Conservation (phyloP, 805 yeast species). For the Ogataea nonfermentans region DNA sequence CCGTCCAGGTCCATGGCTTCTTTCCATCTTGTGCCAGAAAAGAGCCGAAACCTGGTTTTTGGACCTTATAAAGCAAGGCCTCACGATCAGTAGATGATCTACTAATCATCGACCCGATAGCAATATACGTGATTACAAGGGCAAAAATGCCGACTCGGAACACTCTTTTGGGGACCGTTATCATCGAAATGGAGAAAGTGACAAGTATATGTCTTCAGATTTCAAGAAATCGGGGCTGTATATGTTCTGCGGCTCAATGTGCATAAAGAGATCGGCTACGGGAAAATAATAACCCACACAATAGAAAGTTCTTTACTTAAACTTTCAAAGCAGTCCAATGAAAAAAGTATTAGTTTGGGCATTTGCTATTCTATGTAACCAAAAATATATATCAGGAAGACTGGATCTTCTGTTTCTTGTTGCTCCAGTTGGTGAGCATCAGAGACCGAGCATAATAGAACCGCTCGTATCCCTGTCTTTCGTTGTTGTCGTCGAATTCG, state of each 20-base stretch:
- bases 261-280: background rate
- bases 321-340: too few relatives aligned
- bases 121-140: conserved; percentile 3
- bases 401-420: conserved; percentile 19
- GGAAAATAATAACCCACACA: too few relatives aligned
- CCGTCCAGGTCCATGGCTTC: conserved; percentile 15
- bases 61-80: conserved; percentile 10
- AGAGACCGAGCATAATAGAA: conserved; percentile 33
- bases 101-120: conserved; percentile 4
- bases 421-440: conserved; percentile 29
- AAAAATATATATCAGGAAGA: conserved; percentile 9
- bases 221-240: background rate
- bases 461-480: conserved; percentile 27
- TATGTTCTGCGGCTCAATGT: background rate
- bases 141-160: conserved; percentile 9
- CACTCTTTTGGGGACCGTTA: conserved; percentile 13
- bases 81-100: conserved; percentile 7
- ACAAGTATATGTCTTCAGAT: background rate
- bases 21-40: conserved; percentile 1
- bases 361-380: too few relatives aligned
- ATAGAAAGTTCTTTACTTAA: too few relatives aligned
- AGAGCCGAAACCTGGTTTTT: conserved; percentile 4
- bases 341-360: too few relatives aligned
- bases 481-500: conserved; percentile 32
- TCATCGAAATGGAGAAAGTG: conserved; percentile 3